These are phyloP conservation scores for Penicillium sp. DNA, from an alignment of 2,329 filamentous ascomycete species.

Conservation along the genomic window DNA sequence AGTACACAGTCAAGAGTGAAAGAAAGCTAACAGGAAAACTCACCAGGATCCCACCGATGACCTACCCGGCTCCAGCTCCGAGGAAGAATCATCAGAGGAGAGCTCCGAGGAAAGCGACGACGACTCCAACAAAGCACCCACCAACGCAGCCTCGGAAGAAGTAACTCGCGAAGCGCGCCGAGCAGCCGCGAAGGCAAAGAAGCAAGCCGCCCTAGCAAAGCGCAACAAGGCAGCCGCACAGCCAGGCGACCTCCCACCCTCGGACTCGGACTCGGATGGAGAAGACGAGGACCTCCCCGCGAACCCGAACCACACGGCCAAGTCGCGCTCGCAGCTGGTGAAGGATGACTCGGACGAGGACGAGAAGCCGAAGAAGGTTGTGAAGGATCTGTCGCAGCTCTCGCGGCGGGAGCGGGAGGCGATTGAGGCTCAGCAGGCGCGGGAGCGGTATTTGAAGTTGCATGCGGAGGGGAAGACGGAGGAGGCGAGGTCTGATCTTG, in stretches of 20 bases:
- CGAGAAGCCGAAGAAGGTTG: slow-evolving; percentile 45
- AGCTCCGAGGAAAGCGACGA: slow-evolving; percentile 54
- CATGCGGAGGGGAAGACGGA: slow-evolving; percentile 97
- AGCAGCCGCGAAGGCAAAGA: slow-evolving; percentile 84
- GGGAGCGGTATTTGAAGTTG: slow-evolving; percentile 87
- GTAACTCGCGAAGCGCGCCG: slow-evolving; percentile 86
- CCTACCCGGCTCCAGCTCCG: slow-evolving; percentile 46
- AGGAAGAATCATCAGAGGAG: slow-evolving; percentile 47
- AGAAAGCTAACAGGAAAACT: background rate
- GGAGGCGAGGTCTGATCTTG: slow-evolving; percentile 87
- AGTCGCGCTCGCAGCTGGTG: slow-evolving; percentile 70
- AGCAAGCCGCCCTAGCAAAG: slow-evolving; percentile 82
- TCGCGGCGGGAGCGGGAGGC: slow-evolving; percentile 75
- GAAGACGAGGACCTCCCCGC: slow-evolving; percentile 61
- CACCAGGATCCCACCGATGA: slow-evolving; percentile 41
- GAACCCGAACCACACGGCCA: slow-evolving; percentile 83
- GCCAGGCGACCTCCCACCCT: slow-evolving; percentile 83
- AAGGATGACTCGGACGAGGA: slow-evolving; percentile 61
- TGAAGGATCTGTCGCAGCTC: slow-evolving; percentile 58
- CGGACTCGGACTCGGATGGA: slow-evolving; percentile 57
- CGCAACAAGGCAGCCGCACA: slow-evolving; percentile 73
- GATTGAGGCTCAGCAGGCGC: slow-evolving; percentile 81
- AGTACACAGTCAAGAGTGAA: too few species aligned
- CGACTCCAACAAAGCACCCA: slow-evolving; percentile 43
- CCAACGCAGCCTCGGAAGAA: slow-evolving; percentile 46